Evolutionary conservation across 495 filamentous ascomycete genomes (phyloP).

Genomic region (Aspergillus incahuasiensis): DNA sequence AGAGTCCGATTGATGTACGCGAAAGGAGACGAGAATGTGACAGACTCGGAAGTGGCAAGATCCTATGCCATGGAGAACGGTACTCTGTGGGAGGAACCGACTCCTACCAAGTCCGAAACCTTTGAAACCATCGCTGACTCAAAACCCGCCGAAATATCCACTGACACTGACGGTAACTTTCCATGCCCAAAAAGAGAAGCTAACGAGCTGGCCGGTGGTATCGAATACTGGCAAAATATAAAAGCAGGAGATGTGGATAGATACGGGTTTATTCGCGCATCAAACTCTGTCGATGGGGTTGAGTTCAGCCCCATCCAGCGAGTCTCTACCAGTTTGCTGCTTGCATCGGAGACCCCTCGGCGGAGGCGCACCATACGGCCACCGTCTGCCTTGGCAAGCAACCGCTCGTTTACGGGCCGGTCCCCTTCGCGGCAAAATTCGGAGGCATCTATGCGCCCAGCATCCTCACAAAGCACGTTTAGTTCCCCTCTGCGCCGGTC

Average conservation of each 20-base stretch:
- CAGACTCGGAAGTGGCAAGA: conserved; percentile 42
- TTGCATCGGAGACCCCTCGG: conserved; percentile 61
- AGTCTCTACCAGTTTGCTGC: conserved; percentile 59
- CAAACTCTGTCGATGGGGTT: conserved; percentile 31
- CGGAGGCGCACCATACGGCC: conserved; percentile 51
- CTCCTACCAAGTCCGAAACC: conserved; percentile 43
- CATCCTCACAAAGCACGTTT: conserved; percentile 45
- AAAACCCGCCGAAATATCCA: conserved; percentile 15
- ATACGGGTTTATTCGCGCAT: conserved; percentile 83
- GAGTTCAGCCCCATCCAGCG: conserved; percentile 55
- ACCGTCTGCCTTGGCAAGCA: conserved; percentile 38
- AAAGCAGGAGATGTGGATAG: conserved; percentile 82
- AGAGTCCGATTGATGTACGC: conserved; percentile 93
- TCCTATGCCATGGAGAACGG: conserved; percentile 51
- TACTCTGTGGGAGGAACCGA: conserved; percentile 53
- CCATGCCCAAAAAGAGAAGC: conserved; percentile 44
- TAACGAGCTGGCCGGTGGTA: conserved; percentile 69
- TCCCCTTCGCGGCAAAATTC: conserved; percentile 47
- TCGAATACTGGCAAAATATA: conserved; percentile 94
- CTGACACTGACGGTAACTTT: conserved; percentile 7
- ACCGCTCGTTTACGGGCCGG: conserved; percentile 48
- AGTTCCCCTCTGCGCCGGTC: conserved; percentile 35
- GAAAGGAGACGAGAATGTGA: conserved; percentile 56
- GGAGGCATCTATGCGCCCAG: conserved; percentile 32
- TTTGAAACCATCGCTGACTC: conserved; percentile 19